Evolutionary conservation across 306 rosid species (phyloP).

Genomic region (Castanopsis chinensis): DNA sequence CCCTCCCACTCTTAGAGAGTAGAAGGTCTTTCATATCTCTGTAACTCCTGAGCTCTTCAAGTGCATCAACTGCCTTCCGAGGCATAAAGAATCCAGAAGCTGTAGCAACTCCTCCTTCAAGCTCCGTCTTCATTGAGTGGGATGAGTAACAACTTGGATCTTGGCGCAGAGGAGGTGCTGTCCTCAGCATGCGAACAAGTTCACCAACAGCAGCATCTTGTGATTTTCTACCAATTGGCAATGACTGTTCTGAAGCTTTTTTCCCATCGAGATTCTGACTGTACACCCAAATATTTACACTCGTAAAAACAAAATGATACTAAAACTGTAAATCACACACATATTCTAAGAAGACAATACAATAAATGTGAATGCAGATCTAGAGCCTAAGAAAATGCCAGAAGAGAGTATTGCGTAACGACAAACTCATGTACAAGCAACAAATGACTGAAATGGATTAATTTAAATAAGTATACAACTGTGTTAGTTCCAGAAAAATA

Average conservation of each 20-base stretch:
- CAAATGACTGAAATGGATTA: not conserved
- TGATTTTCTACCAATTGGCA: slow-evolving; percentile 52
- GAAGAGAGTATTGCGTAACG: not conserved
- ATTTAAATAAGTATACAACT: not conserved
- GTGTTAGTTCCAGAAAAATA: not conserved
- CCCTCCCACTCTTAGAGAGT: slow-evolving; percentile 51
- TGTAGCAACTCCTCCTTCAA: slow-evolving; percentile 57
- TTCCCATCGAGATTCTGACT: slow-evolving; percentile 47
- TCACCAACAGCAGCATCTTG: slow-evolving; percentile 91
- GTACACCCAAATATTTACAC: slow-evolving; percentile 25
- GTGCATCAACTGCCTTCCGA: slow-evolving; percentile 47
- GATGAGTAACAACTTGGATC: slow-evolving; percentile 63
- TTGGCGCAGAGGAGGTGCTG: slow-evolving; percentile 88
- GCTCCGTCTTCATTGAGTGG: slow-evolving; percentile 51
- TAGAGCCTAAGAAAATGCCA: slow-evolving; percentile 1
- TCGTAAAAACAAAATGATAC: slow-evolving; percentile 14
- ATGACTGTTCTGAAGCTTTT: slow-evolving; percentile 35
- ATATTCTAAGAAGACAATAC: not conserved
- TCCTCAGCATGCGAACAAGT: slow-evolving; percentile 75
- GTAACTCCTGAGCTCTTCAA: slow-evolving; percentile 53
- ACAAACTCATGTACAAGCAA: not conserved
- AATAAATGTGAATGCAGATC: not conserved
- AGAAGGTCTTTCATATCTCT: slow-evolving; percentile 53
- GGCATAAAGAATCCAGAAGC: slow-evolving; percentile 63
- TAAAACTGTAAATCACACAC: slow-evolving; percentile 10